Base-by-base conservation (phyloP, 345 rosid species). In the Populus ilicifolia region DNA sequence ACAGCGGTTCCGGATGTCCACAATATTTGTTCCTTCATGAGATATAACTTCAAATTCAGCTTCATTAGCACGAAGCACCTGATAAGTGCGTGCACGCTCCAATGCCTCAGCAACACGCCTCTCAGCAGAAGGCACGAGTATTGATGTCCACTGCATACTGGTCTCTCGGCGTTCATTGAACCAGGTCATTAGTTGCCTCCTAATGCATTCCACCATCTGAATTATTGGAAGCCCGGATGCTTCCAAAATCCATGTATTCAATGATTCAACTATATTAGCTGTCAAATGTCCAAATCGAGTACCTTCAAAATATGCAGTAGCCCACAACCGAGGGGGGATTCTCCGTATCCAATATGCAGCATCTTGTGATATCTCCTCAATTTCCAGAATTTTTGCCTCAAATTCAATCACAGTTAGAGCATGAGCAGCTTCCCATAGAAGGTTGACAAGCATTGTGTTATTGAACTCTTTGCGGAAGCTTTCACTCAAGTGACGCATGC, bases 141-240 rank as follows among this genome's bases (percentile, higher is more conserved):
- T 92, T 9, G 97, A 90, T 65, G 93, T 90, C 99, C 98, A 96
- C 54, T 96, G 96, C 97, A 93, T 88, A 65, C 98, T 92, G 62
- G 91, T 87, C 81, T 96, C 99, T 1, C 97, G 89, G 46, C 97
- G 92, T 75, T 93, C 98, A 25, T 92, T 96, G 86, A 96, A 96
- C 98, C 99, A 96, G 65, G 94, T 92, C 98, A 96, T 96, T 18
- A 96, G 89, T 84, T 96, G 98, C 85, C 99, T 89, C 86, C 98
- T 87, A 72, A 96, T 93, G 83, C 97, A 93, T 81, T 93, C 98
- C 97, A 93, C 92, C 99, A 96, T 96, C 91, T 93, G 98, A 76
- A 96, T 90, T 27, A 96, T 91, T 0, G 99, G 99, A 85, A 92
- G 99, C 29, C 99, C 98, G 2, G 97, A 92, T 21, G 99, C 99